Conservation (phyloP, 2,329 filamentous ascomycete species). For the Aspergillus texensis region DNA sequence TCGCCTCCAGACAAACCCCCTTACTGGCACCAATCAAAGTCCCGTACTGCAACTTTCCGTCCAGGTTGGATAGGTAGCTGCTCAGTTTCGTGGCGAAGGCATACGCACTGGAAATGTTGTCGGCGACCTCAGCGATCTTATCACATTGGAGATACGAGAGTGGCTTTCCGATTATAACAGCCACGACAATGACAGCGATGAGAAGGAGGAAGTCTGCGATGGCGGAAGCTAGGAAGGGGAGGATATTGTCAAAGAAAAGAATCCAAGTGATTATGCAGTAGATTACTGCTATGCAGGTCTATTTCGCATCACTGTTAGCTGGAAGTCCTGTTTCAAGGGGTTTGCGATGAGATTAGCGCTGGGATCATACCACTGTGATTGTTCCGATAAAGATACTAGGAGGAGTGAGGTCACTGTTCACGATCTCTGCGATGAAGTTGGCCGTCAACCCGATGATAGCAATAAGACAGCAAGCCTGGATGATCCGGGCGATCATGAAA, state of each 20-base stretch:
- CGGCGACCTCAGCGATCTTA: constrained; percentile 51
- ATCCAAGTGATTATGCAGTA: constrained; percentile 81
- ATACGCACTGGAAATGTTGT: constrained; percentile 53
- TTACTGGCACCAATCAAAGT: constrained; percentile 63
- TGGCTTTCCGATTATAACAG: constrained; percentile 76
- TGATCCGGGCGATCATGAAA: constrained; percentile 72
- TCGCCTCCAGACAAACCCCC: constrained; percentile 77
- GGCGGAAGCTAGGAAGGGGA: constrained; percentile 71
- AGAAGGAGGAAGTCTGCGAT: constrained; percentile 70
- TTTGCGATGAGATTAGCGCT: neutral
- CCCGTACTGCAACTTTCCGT: constrained; percentile 53
- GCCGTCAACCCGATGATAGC: constrained; percentile 77
- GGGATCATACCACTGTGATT: constrained; percentile 70
- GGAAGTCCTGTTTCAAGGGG: constrained; percentile 12
- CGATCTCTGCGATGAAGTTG: constrained; percentile 80
- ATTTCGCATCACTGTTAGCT: constrained; percentile 15
- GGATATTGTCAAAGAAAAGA: constrained; percentile 75
- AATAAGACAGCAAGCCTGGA: constrained; percentile 73
- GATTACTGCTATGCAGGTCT: constrained; percentile 78
- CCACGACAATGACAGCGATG: constrained; percentile 75
- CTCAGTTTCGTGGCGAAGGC: constrained; percentile 57
- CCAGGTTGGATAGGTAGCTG: constrained; percentile 54
- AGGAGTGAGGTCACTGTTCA: constrained; percentile 64
- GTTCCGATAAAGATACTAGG: constrained; percentile 77
- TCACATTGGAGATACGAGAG: constrained; percentile 77